phyloP scores from a whole-genome alignment of 192 early-diverging fungal species.

The Coemansia sp. region DNA sequence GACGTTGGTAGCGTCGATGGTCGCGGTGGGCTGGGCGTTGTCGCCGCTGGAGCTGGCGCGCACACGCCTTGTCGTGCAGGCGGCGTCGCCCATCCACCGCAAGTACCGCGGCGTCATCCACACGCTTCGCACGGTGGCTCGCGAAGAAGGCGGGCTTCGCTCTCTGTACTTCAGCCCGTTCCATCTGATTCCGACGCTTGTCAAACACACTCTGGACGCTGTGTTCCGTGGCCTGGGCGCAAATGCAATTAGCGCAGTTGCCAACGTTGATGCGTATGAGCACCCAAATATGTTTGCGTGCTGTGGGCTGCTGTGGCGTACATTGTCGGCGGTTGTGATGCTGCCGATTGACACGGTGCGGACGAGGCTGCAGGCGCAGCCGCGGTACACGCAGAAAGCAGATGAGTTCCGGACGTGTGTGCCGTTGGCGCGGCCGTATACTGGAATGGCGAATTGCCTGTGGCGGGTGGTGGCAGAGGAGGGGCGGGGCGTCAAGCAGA shows the following conservation, averaged over 20 bases:
- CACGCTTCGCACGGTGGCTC: slow-evolving; percentile 69
- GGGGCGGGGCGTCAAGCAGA: slow-evolving; percentile 41
- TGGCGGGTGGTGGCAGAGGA: slow-evolving; percentile 74
- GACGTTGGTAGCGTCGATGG: slow-evolving; percentile 71
- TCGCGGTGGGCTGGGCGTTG: slow-evolving; percentile 74
- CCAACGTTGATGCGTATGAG: slow-evolving; percentile 55
- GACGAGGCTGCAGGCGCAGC: slow-evolving; percentile 81
- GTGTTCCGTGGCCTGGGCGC: slow-evolving; percentile 65
- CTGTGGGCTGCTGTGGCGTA: slow-evolving; percentile 65
- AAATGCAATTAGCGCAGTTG: slow-evolving; percentile 64
- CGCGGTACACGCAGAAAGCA: slow-evolving; percentile 44
- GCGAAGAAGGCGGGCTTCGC: slow-evolving; percentile 72
- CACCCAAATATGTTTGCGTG: slow-evolving; percentile 61
- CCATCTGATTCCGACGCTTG: slow-evolving; percentile 72
- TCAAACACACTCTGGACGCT: slow-evolving; percentile 75
- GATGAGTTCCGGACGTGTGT: slow-evolving; percentile 63
- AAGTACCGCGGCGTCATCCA: slow-evolving; percentile 82
- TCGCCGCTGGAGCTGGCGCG: slow-evolving; percentile 88
- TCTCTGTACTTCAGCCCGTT: slow-evolving; percentile 67
- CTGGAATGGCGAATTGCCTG: slow-evolving; percentile 64
- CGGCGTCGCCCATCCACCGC: slow-evolving; percentile 66
- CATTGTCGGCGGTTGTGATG: slow-evolving; percentile 69
- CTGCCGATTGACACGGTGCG: slow-evolving; percentile 86
- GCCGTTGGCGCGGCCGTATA: slow-evolving; percentile 59
- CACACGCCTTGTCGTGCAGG: slow-evolving; percentile 85